These are phyloP conservation scores for Cladosporium sp. DNA, from an alignment of 2,329 filamentous ascomycete species.

Conservation along the genomic window DNA sequence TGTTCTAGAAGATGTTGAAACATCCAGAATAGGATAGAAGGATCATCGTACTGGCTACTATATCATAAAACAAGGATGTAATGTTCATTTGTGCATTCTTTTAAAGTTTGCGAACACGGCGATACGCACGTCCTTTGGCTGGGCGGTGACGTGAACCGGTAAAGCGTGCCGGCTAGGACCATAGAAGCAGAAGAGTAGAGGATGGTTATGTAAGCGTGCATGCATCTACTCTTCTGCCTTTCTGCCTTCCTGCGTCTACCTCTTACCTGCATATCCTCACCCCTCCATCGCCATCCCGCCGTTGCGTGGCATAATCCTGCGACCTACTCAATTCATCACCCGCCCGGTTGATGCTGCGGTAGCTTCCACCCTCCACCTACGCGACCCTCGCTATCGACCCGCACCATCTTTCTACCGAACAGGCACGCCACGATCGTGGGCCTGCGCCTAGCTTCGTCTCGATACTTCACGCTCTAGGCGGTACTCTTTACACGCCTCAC, in stretches of 20 bases:
- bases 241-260: not conserved
- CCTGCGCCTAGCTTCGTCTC: not conserved
- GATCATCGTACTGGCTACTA: not conserved
- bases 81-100: not conserved
- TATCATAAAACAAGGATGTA: not conserved
- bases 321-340: not conserved
- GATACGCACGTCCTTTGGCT: not conserved
- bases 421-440: slow-evolving; percentile 13
- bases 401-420: not conserved
- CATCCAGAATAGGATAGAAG: not conserved
- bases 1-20: too few relatives aligned
- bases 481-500: not conserved
- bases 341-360: not conserved
- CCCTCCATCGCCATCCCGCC: slow-evolving; percentile 1
- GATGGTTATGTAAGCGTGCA: slow-evolving; percentile 1
- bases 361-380: not conserved
- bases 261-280: slow-evolving; percentile 8
- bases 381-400: slow-evolving; percentile 12
- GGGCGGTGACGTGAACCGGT: slow-evolving; percentile 8
- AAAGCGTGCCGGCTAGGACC: slow-evolving; percentile 1
- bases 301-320: not conserved
- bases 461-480: not conserved
- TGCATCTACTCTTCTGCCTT: not conserved
- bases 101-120: not conserved
- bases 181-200: not conserved